Percentiles rank a stretch among this genome's conserved stretches.
Evolutionary conservation across 2,329 filamentous ascomycete genomes (phyloP).

Genomic region (Triangularia setosa): DNA sequence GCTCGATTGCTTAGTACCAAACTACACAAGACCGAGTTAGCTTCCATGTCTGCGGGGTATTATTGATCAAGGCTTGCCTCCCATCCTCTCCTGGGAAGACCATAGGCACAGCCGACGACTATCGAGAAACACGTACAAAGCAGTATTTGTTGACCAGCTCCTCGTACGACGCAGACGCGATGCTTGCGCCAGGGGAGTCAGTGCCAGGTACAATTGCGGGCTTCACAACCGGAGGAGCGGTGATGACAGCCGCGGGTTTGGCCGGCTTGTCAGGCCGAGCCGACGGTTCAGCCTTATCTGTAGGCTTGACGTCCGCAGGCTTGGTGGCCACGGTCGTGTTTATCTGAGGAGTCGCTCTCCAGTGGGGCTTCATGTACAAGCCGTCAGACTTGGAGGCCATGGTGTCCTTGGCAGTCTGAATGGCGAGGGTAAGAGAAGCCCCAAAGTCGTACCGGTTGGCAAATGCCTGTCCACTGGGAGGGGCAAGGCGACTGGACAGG

Average conservation of each 20-base stretch:
- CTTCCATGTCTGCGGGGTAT: slow-evolving; percentile 28
- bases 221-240: slow-evolving; percentile 20
- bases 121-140: slow-evolving; percentile 79
- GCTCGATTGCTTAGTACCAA: slow-evolving; percentile 57
- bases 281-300: not conserved
- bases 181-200: slow-evolving; percentile 50
- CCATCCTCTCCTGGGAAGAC: slow-evolving; percentile 22
- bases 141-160: slow-evolving; percentile 99
- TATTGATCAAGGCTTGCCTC: slow-evolving; percentile 25
- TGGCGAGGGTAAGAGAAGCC: slow-evolving; percentile 81
- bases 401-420: slow-evolving; percentile 67
- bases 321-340: slow-evolving; percentile 15
- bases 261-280: not conserved
- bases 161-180: slow-evolving; percentile 87
- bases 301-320: slow-evolving; percentile 5
- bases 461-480: slow-evolving; percentile 69
- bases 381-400: slow-evolving; percentile 56
- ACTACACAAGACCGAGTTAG: slow-evolving; percentile 46
- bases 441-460: slow-evolving; percentile 94
- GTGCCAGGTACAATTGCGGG: slow-evolving; percentile 38
- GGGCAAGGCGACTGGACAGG: slow-evolving; percentile 46
- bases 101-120: slow-evolving; percentile 21
- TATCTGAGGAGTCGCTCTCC: slow-evolving; percentile 31
- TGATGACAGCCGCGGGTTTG: slow-evolving; percentile 19
- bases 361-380: slow-evolving; percentile 53